A percentile compares a stretch with the other conserved stretches of the same genome.
Conservation (phyloP, 2,329 filamentous ascomycete species). For the Teratosphaeria pseudoeucalypti region DNA sequence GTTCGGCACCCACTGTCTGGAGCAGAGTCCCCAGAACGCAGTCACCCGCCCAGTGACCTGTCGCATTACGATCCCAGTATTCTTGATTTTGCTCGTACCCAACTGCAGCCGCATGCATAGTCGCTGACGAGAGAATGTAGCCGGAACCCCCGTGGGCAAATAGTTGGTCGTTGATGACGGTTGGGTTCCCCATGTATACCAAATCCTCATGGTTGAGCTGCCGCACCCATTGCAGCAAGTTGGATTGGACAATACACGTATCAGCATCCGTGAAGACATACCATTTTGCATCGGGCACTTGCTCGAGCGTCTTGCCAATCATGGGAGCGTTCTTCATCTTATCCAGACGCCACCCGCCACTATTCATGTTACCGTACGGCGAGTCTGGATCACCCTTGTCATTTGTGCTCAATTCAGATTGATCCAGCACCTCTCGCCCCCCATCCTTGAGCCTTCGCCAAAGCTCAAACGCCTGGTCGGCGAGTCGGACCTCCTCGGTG, state of each 20-base stretch:
- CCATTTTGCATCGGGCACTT: slow-evolving; percentile 41
- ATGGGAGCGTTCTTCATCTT: slow-evolving; percentile 32
- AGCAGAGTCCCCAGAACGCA: slow-evolving; percentile 12
- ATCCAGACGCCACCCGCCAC: slow-evolving; percentile 22
- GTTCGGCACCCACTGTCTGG: slow-evolving; percentile 5
- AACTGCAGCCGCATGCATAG: slow-evolving; percentile 34
- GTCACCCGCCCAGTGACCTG: slow-evolving; percentile 15
- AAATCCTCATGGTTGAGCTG: slow-evolving; percentile 37
- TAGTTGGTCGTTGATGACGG: slow-evolving; percentile 38
- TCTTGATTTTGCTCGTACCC: slow-evolving; percentile 31
- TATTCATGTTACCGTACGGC: slow-evolving; percentile 1
- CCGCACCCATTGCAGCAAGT: slow-evolving; percentile 40
- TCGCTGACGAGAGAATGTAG: slow-evolving; percentile 42
- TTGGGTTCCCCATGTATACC: slow-evolving; percentile 43
- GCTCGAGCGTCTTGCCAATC: slow-evolving; percentile 24
- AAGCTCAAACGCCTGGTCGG: slow-evolving; percentile 21
- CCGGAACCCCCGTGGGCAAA: slow-evolving; percentile 46
- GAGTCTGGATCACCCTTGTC: slow-evolving; percentile 3
- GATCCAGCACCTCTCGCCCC: slow-evolving; percentile 17
- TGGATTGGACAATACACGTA: slow-evolving; percentile 43
- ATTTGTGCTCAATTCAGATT: slow-evolving; percentile 10
- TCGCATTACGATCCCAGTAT: slow-evolving; percentile 24
- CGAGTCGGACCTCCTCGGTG: slow-evolving; percentile 13
- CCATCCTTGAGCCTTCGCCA: slow-evolving; percentile 24
- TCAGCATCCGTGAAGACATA: slow-evolving; percentile 49